These are phyloP conservation scores for Saccharomycopsis javanensis DNA, from an alignment of 805 yeast genomes.

Conservation along the genomic window DNA sequence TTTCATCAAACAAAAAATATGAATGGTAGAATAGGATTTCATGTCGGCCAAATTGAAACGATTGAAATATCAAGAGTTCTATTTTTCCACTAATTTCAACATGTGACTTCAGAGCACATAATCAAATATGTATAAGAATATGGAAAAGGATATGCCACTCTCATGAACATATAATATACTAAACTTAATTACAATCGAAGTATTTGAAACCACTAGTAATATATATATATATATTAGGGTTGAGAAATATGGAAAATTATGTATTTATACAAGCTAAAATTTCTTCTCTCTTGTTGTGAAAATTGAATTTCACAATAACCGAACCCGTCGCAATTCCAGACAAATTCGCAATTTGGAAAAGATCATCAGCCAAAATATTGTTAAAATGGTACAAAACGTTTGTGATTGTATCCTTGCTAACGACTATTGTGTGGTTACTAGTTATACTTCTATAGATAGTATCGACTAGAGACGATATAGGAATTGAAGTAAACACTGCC, in stretches of 20 bases:
- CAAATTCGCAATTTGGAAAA: slow-evolving; percentile 4
- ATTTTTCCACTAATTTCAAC: not conserved
- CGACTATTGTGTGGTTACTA: not conserved
- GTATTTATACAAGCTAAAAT: not conserved
- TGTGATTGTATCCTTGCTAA: not conserved
- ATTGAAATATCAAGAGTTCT: too few species aligned
- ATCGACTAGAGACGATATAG: slow-evolving; percentile 4
- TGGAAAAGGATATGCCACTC: not conserved
- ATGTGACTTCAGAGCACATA: not conserved
- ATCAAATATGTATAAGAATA: not conserved
- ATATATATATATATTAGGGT: too few species aligned
- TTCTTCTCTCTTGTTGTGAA: slow-evolving; percentile 11
- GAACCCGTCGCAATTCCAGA: not conserved
- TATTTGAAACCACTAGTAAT: too few species aligned
- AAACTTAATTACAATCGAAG: too few species aligned
- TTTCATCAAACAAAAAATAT: not conserved
- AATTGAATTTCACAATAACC: slow-evolving; percentile 8
- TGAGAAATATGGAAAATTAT: too few species aligned
- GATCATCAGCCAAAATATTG: not conserved
- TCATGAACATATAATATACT: too few species aligned
- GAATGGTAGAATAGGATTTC: too few species aligned
- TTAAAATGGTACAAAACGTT: slow-evolving; percentile 1
- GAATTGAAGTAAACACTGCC: slow-evolving; percentile 3
- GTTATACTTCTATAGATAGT: not conserved
- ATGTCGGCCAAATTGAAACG: too few species aligned